Evolutionary conservation across 306 rosid genomes (phyloP), one percentile per base, ranked within the genome.

Genomic region (Fragaria nilgerrensis): DNA sequence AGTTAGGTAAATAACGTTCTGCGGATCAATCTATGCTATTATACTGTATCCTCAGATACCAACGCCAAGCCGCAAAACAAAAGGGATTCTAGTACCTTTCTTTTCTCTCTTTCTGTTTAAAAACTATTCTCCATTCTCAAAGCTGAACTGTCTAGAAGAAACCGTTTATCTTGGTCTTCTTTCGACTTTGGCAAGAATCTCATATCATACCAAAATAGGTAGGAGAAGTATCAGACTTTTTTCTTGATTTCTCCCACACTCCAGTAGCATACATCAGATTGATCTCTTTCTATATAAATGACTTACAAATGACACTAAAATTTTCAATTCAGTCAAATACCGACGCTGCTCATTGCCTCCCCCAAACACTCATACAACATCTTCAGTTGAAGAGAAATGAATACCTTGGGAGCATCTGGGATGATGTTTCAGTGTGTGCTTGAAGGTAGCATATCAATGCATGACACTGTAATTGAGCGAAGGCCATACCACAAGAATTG

Each of bases 401-500:
- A 86, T 90, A 86, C 83, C 45, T 49, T 67, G 5, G 82, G 86
- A 14, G 86, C 87, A 52, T 75, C 73, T 27, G 83, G 85, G 25
- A 78, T 80, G 84, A 56, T 87, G 79, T 53, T 83, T 70, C 66
- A 68, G 79, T 71, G 82, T 77, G 89, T 87, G n/a, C 85, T 81
- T 80, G 86, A 87, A 81, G 94, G 88, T 83, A 82, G 90, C 59
- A 68, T 89, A 34, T 84, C 92, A 55, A 41, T 84, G 80, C 74
- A 75, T 29, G 93, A 88, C 72, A 86, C 19, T 25, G 88, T 81
- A 34, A 75, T 84, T 39, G 89, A 87, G 62, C 16, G 95, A 48
- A 88, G 96, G 79, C 98, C 98, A 29, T 91, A 89, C 83, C 95
- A 85, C 56, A 78, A 78, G 27, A 78, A 78, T 69, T 85, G 88